Base-by-base conservation (phyloP, 1,284 basidiomycete genomes). In the Sanghuangporus sanghuang region DNA sequence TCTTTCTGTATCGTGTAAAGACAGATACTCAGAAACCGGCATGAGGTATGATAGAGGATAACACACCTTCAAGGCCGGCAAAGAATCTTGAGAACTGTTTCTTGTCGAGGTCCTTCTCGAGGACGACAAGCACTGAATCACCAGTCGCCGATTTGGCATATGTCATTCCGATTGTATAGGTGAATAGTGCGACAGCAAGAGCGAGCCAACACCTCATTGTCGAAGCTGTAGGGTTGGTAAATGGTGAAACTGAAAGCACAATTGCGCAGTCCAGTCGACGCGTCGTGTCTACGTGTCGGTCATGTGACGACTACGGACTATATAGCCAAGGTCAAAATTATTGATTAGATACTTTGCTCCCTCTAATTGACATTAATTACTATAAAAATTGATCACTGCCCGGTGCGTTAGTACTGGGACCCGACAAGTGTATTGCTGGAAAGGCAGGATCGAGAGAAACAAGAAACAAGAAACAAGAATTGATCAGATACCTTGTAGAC, bases 51-150 rank as follows among this genome's bases (percentile, higher is more conserved):
- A 48, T 23, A 46, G 21, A 14, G 16, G 35, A 16, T n/a, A 18
- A 71, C 76, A 61, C 60, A 95, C 94, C 83, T 78, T 86, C 80
- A 54, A 97, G 78, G 18, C 86, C 88, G 63, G 81, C 76, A 75
- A 93, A 95, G 82, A 96, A 95, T 70, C 86, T 78, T 16, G 89
- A 89, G 74, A 90, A 96, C 68, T 90, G 82, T 59, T 84, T 81
- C 71, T 75, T 78, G 70, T 85, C 79, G 36, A 88, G 75, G 59
- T 79, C 79, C 4, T 86, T 84, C 71, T 96, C 93, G 54, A 95
- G 80, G 12, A 96, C 81, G 61, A 96, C 90, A 27, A 97, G 83
- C 14, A 97, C 89, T 46, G 86, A 87, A 73, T 92, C 84, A 9
- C 93, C 93, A 1, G 88, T 83, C 73, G 91, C 90, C n/a, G 92